Evolutionary conservation across 345 rosid genomes (phyloP), one percentile per base, ranked within the genome.

Genomic region (Hirschfeldia incana): DNA sequence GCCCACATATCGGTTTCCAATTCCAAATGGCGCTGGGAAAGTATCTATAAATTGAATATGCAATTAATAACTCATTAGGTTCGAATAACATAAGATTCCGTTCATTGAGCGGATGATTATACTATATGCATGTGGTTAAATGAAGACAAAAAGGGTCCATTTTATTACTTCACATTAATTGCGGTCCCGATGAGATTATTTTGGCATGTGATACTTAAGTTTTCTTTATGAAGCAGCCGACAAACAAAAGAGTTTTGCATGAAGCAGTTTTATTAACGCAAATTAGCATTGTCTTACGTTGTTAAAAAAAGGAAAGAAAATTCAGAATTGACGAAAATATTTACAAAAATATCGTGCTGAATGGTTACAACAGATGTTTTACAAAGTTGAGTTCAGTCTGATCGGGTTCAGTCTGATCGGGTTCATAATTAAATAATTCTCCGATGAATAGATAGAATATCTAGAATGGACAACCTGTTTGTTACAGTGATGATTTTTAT

Each of bases 141-240:
- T 58, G 36, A 13, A 46, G 44, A 6, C 15, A 51, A 49, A 51
- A 49, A 17, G 36, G 79, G 79, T 76, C 74, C 79, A 68, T 15
- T 17, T 55, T 21, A n/a, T 34, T 44, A 42, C 34, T 29, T 67
- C 79, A 59, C 67, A 44, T 30, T 60, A 42, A 68, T 76, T 76
- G 61, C 34, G 28, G 32, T 73, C 13, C 34, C 11, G 62, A 61
- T 60, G 28, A 8, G 53, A 76, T 61, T 60, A 21, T 28, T 60
- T 76, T 61, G 63, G 68, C 75, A 69, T 26, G 67, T 30, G 26
- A n/a, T 30, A 30, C 11, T 11, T 61, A 28, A 29, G 65, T 28
- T 29, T 60, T 29, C 27, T 53, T 29, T 61, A 60, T 60, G 65
- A 28, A 60, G 16, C 34, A 60, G 65, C 65, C 36, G 34, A 60